Base-by-base conservation (phyloP, 306 rosid species). In the Fragaria iinumae region DNA sequence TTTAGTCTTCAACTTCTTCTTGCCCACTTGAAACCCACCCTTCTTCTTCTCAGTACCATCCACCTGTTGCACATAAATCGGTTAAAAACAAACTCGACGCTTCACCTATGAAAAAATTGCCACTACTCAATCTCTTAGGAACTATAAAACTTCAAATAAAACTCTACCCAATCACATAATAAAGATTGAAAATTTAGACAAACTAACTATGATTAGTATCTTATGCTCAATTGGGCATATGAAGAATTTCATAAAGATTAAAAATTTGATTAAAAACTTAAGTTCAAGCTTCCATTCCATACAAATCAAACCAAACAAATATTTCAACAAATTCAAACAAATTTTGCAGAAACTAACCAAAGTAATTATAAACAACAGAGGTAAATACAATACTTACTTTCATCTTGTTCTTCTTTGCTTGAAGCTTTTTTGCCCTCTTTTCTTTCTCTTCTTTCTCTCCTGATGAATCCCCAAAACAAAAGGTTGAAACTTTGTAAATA, bases 21-120 rank as follows among this genome's bases (percentile, higher is more conserved):
- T 92, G 74, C 96, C 96, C 41, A 92, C 91, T 74, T 89, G 93
- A 89, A 92, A 95, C 73, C 98, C 96, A 81, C 88, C 86, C 90
- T 88, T 89, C 70, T 86, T 89, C 70, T 86, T 87, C 94, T 83
- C 82, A 56, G 77, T 66, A 4, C 95, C 86, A 88, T 89, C 97
- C 77, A 94, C 93, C 97, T 92, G 74, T 10, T 69, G 17, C 39
- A 78, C 52, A 60, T n/a, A 66, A 70, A 23, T 60, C 70, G 11
- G 18, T 57, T 25, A 43, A 60, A 68, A 2, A 0, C 29, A 68
- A 68, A 34, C 70, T 41, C 27, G 17, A 14, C 34, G 11, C 68
- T 5, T 4, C 10, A 45, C 45, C 5, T 11, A 27, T 0, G 12
- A 14, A 69, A 67, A 10, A 23, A 23, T 8, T 1, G 23, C 16